Conservation (phyloP, 2,329 filamentous ascomycete genomes). For the Sordariomycetes sp. region DNA sequence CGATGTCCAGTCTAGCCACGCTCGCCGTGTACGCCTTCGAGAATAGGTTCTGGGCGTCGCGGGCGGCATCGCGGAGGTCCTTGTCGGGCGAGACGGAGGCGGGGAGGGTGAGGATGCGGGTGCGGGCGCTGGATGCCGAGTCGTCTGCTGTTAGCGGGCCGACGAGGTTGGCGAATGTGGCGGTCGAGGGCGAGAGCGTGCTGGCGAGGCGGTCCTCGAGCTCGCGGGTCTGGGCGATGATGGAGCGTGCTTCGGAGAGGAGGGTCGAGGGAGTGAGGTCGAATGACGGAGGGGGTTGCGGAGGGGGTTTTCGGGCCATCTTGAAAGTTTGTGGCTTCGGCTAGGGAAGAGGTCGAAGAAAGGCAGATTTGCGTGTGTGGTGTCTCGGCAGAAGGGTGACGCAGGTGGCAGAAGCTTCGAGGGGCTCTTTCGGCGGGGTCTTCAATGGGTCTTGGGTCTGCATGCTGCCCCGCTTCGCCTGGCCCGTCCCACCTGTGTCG, state of each 20-base stretch:
- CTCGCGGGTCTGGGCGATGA: constrained; percentile 9
- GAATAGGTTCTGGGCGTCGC: constrained; percentile 12
- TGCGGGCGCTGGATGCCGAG: constrained; percentile 8
- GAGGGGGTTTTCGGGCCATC: constrained; percentile 8
- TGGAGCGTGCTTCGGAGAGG: constrained; percentile 21
- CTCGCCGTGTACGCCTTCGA: constrained; percentile 9
- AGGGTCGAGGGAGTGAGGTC: constrained; percentile 8
- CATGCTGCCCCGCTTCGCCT: too few relatives aligned
- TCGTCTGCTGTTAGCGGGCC: constrained; percentile 13
- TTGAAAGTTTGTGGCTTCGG: not conserved
- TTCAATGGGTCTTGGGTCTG: too few relatives aligned
- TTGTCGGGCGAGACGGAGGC: constrained; percentile 13
- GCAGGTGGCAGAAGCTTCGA: too few relatives aligned
- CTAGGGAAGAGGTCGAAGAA: not conserved
- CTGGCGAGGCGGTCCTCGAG: constrained; percentile 12
- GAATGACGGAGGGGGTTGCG: constrained; percentile 13
- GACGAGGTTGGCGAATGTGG: constrained; percentile 12
- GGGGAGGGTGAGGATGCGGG: constrained; percentile 12
- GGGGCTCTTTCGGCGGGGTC: too few relatives aligned
- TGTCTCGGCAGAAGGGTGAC: not conserved
- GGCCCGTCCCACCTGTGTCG: too few relatives aligned
- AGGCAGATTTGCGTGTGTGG: not conserved
- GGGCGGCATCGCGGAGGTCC: constrained; percentile 15
- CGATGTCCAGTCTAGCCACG: constrained; percentile 15
- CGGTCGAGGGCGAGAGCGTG: constrained; percentile 9